Conservation (phyloP, 1,284 basidiomycete genomes). For the Pholiota adiposa region DNA sequence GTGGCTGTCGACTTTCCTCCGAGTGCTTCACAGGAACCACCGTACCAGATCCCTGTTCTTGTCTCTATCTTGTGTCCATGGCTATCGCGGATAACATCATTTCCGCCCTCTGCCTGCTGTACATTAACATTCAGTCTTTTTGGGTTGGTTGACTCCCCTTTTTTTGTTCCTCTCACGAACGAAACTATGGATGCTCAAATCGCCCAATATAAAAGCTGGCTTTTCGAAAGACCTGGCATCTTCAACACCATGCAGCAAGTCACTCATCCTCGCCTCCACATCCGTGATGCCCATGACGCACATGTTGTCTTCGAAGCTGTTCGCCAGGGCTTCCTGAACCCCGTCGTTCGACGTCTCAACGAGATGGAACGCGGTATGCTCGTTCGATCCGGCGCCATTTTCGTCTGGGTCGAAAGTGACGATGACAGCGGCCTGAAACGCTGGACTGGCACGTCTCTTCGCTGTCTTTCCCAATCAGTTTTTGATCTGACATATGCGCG, state of each 20-base stretch:
- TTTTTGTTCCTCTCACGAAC: constrained; percentile 30
- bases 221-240: constrained; percentile 30
- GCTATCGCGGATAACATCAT: constrained; percentile 28
- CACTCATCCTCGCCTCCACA: constrained; percentile 63
- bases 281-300: constrained; percentile 65
- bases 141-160: constrained; percentile 22
- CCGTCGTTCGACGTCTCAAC: constrained; percentile 57
- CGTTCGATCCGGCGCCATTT: constrained; percentile 63
- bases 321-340: constrained; percentile 52
- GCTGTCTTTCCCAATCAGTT: neutral
- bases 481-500: neutral
- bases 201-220: constrained; percentile 25
- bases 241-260: constrained; percentile 52
- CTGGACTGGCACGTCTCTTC: constrained; percentile 44
- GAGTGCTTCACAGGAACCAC: constrained; percentile 28
- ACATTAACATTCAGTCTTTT: constrained; percentile 19
- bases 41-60: constrained; percentile 36
- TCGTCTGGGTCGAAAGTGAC: constrained; percentile 70
- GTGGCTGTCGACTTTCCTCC: constrained; percentile 27
- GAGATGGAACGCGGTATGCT: constrained; percentile 58
- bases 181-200: constrained; percentile 25
- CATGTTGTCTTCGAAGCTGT: constrained; percentile 65
- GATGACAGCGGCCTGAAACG: constrained; percentile 63
- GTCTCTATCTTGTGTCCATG: constrained; percentile 26
- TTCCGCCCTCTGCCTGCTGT: constrained; percentile 18